Evolutionary conservation across 805 yeast species (phyloP), one percentile per base, ranked within the genome.

Genomic region (Candida railenensis): DNA sequence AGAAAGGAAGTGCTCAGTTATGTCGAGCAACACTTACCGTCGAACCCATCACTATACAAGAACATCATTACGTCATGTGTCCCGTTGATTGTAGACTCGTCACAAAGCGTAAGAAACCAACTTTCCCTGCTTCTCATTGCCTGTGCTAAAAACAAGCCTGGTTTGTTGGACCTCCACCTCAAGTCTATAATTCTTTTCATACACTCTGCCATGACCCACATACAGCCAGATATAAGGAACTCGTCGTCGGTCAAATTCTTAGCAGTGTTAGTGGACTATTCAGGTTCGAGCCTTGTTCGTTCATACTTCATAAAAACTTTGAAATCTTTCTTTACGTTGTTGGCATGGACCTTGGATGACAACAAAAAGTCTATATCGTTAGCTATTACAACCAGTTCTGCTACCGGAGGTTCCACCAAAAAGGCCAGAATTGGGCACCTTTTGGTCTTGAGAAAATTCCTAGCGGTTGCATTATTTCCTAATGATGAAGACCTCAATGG

Each of bases 191-290:
- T 87, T n/a, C 73, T 92, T 25, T 91, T 86, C 61, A 74, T 92
- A 15, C 87, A 86, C 54, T 85, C 92, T 44, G 95, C 96, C 2
- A 92, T 94, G 97, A 87, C 97, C 15, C 97, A 94, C 62, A 86
- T 94, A 36, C 78, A 78, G 25, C 83, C 89, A 1, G 82, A 81
- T 3, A 82, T 94, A 22, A 77, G 96, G 46, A 78, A 80, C 39
- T 90, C 87, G 49, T 81, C 96, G 1, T 80, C 92, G 0, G 19
- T 39, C 21, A 79, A 76, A 48, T 87, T 86, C 54, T 66, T 91
- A 21, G 71, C 75, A 34, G 72, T 83, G 2, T 60, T 90, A 45
- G 61, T 89, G n/a, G 70, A 75, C 39, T 66, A 74, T 46, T 78
- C 83, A 21, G 73, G 79, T 2, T 77, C 72, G 37, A 72, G 85